A percentile compares a stretch with the other conserved stretches of the same genome.
These are phyloP conservation scores for Podila clonocystis DNA, from an alignment of 192 early-diverging fungal species.

Conservation along the genomic window DNA sequence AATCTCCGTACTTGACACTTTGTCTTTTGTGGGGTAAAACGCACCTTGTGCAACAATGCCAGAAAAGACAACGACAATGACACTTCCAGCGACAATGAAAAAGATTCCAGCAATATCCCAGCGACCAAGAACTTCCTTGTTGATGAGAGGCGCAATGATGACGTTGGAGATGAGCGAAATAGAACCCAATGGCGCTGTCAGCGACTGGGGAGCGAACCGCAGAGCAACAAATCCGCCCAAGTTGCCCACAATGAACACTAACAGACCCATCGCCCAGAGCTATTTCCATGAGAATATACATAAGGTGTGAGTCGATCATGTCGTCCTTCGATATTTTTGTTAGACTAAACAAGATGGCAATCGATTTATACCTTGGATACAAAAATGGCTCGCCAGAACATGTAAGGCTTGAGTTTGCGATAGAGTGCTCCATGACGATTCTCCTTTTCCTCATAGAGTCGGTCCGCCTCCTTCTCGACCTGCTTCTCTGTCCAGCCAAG, in stretches of 20 bases:
- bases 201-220: conserved; percentile 84
- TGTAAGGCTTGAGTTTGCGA: conserved; percentile 43
- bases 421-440: conserved; percentile 28
- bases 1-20: too few relatives aligned
- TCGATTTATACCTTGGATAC: conserved; percentile 45
- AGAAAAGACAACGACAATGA: conserved; percentile 77
- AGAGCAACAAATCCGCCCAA: conserved; percentile 77
- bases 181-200: conserved; percentile 81
- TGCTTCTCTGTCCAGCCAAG: conserved; percentile 49
- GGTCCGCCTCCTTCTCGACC: conserved; percentile 27
- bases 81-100: conserved; percentile 79
- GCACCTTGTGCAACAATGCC: conserved; percentile 60
- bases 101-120: conserved; percentile 78
- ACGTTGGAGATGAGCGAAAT: conserved; percentile 85
- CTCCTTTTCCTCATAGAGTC: conserved; percentile 35
- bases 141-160: conserved; percentile 79
- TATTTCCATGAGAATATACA: conserved; percentile 10
- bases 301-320: background rate
- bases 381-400: conserved; percentile 54
- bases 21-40: background rate
- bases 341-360: background rate
- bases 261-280: conserved; percentile 74
- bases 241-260: conserved; percentile 78
- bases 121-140: conserved; percentile 73
- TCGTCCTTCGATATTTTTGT: too few relatives aligned